phyloP scores from a whole-genome alignment of 805 yeast genomes.

The Candida ipomoeae region DNA sequence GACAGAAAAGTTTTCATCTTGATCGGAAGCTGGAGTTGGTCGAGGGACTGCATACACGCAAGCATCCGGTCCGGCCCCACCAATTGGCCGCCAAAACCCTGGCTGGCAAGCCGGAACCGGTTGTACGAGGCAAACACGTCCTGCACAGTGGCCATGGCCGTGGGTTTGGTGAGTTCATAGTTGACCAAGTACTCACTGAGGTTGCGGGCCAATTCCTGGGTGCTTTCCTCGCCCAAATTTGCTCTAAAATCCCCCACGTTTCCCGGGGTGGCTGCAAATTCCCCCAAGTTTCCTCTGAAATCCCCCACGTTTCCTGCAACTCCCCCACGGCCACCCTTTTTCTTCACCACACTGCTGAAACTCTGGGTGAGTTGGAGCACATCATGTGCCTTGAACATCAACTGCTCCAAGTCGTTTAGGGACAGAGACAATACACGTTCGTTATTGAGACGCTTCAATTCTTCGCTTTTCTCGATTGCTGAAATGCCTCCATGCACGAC shows the following conservation, averaged over 20 bases:
- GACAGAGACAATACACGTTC: constrained; percentile 63
- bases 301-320: too few species aligned
- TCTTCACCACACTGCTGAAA: constrained; percentile 14
- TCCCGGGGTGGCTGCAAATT: too few species aligned
- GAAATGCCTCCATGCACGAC: constrained; percentile 57
- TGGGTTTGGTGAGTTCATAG: constrained; percentile 25
- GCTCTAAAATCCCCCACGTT: too few species aligned
- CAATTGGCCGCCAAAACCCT: constrained; percentile 54
- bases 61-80: constrained; percentile 66
- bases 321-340: background rate
- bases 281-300: too few species aligned
- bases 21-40: constrained; percentile 55
- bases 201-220: constrained; percentile 70
- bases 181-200: constrained; percentile 62
- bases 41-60: constrained; percentile 57
- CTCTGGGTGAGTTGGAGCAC: constrained; percentile 44
- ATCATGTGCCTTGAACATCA: constrained; percentile 76
- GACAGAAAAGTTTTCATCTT: constrained; percentile 32
- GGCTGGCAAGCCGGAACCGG: constrained; percentile 30
- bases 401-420: constrained; percentile 67
- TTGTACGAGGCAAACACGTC: constrained; percentile 42
- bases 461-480: constrained; percentile 58
- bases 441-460: constrained; percentile 51
- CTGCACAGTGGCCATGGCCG: constrained; percentile 39
- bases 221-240: constrained; percentile 6